Percentiles rank a stretch among this genome's conserved stretches.
phyloP scores from a whole-genome alignment of 1,139 yeast species.

The Suhomyces chickasaworum region DNA sequence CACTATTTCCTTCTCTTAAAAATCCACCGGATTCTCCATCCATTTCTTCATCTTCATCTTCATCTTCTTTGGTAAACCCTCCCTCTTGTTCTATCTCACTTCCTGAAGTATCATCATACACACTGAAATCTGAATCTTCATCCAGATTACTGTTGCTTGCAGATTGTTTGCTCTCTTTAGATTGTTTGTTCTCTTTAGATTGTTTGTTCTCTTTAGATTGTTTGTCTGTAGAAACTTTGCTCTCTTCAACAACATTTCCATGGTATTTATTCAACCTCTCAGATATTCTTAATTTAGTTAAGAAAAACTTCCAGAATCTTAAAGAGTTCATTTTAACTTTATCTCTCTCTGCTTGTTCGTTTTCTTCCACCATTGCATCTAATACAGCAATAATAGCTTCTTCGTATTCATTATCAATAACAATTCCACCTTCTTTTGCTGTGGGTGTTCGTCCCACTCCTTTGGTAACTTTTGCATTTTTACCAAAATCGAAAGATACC shows the following conservation, averaged over 20 bases:
- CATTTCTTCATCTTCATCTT: constrained; percentile 6
- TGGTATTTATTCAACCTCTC: constrained; percentile 67
- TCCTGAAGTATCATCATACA: constrained; percentile 15
- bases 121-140: constrained; percentile 13
- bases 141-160: not conserved
- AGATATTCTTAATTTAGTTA: constrained; percentile 70
- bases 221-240: too few species aligned
- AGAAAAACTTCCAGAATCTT: constrained; percentile 69
- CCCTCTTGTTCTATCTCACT: constrained; percentile 16
- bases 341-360: constrained; percentile 49
- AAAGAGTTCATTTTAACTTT: constrained; percentile 56
- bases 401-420: constrained; percentile 61
- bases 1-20: constrained; percentile 6
- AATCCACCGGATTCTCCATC: constrained; percentile 8
- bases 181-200: not conserved
- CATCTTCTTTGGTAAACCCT: constrained; percentile 11
- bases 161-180: not conserved
- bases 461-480: constrained; percentile 7
- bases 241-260: constrained; percentile 49
- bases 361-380: constrained; percentile 56
- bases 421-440: constrained; percentile 76
- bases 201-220: not conserved
- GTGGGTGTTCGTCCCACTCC: constrained; percentile 46
- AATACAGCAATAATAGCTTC: constrained; percentile 68
- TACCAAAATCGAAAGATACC: constrained; percentile 74